Evolutionary conservation across 352 stramenopile genomes (phyloP).

Genomic region (Globisporangium paddicum): DNA sequence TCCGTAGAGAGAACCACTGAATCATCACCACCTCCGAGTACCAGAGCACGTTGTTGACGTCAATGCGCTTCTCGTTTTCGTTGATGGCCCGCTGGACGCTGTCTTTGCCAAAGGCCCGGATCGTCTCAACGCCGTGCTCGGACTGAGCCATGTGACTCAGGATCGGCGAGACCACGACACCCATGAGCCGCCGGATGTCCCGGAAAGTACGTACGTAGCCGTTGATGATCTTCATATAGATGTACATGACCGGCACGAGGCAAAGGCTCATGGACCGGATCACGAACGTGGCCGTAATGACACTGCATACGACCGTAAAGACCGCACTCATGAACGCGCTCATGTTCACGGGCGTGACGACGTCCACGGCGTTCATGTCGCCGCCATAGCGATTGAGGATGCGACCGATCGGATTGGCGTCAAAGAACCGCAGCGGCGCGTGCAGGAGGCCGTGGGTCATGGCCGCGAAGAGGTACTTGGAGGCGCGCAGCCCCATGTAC

Average conservation of each 20-base stretch:
- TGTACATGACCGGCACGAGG: too few relatives aligned
- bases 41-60: slow-evolving; percentile 23
- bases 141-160: slow-evolving; percentile 25
- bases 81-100: slow-evolving; percentile 6
- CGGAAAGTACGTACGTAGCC: too few relatives aligned
- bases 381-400: slow-evolving; percentile 26
- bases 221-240: background rate
- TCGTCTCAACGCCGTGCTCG: slow-evolving; percentile 25
- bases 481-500: slow-evolving; percentile 6
- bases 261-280: slow-evolving; percentile 26
- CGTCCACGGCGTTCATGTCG: slow-evolving; percentile 13
- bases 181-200: too few relatives aligned
- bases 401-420: slow-evolving; percentile 32
- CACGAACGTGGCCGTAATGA: slow-evolving; percentile 76
- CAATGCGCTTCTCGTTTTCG: slow-evolving; percentile 21
- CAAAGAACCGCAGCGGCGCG: slow-evolving; percentile 45
- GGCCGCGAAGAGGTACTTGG: slow-evolving; percentile 18
- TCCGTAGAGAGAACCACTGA: slow-evolving; percentile 41
- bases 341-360: background rate
- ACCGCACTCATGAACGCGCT: slow-evolving; percentile 53
- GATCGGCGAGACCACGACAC: background rate
- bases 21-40: slow-evolving; percentile 23
- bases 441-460: slow-evolving; percentile 24
- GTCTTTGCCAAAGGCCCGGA: slow-evolving; percentile 27
- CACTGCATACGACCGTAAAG: slow-evolving; percentile 55